Percentiles rank a stretch among this genome's conserved stretches.
phyloP scores from a whole-genome alignment of 2,329 filamentous ascomycete genomes.

The Exophiala viscosa region DNA sequence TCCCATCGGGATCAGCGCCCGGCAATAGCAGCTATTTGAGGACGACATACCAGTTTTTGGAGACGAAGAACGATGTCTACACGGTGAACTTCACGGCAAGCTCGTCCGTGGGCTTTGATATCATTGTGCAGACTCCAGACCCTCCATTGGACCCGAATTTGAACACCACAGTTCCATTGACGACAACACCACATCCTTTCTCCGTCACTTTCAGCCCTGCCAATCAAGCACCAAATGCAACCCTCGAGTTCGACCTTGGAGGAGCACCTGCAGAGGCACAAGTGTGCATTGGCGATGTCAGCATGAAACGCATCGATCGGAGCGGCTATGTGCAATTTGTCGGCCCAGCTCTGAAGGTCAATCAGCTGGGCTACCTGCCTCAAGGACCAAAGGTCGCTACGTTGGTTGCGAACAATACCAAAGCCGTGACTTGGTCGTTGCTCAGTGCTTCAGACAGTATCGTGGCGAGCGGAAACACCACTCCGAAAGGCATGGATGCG shows the following conservation, averaged over 20 bases:
- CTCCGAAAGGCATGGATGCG: neutral
- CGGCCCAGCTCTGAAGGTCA: constrained; percentile 3
- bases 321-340: constrained; percentile 3
- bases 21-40: constrained; percentile 2
- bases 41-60: constrained; percentile 2
- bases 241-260: constrained; percentile 1
- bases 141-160: constrained; percentile 5
- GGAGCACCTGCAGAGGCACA: neutral
- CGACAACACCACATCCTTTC: constrained; percentile 1
- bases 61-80: constrained; percentile 6
- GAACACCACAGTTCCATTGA: neutral
- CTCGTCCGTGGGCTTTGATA: constrained; percentile 2
- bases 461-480: neutral
- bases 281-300: constrained; percentile 6
- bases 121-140: neutral
- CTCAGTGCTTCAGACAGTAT: neutral
- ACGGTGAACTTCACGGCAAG: constrained; percentile 6
- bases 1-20: neutral
- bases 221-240: constrained; percentile 5
- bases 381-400: constrained; percentile 5
- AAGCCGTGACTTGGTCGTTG: neutral
- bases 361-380: constrained; percentile 3
- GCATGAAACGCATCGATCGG: constrained; percentile 4
- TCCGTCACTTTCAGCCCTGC: constrained; percentile 4
- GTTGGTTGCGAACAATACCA: neutral